Percentiles rank a stretch among this genome's conserved stretches.
Conservation (phyloP, 2,329 filamentous ascomycete genomes). For the Sporothrix inflata region DNA sequence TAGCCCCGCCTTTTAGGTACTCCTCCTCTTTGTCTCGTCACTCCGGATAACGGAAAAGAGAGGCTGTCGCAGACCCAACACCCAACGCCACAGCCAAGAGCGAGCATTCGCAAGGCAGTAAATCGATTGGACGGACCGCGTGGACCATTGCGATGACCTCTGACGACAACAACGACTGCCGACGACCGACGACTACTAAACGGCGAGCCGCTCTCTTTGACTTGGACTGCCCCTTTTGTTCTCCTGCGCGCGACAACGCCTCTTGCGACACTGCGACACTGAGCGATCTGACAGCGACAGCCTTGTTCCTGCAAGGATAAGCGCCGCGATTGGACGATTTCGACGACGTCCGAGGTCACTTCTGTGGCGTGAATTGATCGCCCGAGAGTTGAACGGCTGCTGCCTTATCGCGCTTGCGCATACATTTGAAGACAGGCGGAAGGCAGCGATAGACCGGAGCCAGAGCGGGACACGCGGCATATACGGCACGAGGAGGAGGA, state of each 20-base stretch:
- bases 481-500: not conserved
- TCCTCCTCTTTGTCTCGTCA: not conserved
- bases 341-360: not conserved
- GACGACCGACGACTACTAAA: not conserved
- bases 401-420: constrained; percentile 14
- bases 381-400: not conserved
- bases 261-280: not conserved
- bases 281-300: constrained; percentile 15
- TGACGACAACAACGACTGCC: not conserved
- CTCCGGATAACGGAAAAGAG: constrained; percentile 23
- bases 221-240: constrained; percentile 5
- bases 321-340: constrained; percentile 21
- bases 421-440: not conserved
- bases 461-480: not conserved
- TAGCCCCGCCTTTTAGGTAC: constrained; percentile 20
- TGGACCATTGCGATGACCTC: not conserved
- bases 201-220: not conserved
- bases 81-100: constrained; percentile 1
- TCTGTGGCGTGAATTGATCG: not conserved
- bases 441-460: not conserved
- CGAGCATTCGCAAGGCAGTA: not conserved
- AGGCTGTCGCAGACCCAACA: constrained; percentile 21
- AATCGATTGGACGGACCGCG: not conserved
- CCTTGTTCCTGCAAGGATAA: not conserved
- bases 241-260: not conserved